Evolutionary conservation across 75 land plant genomes (phyloP).

Genomic region (Picea sitchensis): DNA sequence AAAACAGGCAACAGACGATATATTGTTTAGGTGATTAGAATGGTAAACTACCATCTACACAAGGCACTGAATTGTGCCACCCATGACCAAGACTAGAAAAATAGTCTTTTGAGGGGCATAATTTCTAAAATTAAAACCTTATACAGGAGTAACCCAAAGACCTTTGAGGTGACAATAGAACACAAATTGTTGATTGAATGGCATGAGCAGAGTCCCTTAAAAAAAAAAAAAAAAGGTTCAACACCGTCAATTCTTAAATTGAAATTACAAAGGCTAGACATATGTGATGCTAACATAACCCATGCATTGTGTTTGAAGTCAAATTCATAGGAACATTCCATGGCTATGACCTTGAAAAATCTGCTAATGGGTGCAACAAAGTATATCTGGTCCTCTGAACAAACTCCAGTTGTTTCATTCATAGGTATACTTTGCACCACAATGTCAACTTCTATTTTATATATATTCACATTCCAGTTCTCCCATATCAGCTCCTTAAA

Average conservation of each 20-base stretch:
- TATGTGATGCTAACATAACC: too few species aligned
- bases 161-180: neutral
- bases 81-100: neutral
- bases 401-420: too few species aligned
- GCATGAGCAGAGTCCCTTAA: neutral
- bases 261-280: neutral
- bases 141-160: neutral
- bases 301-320: too few species aligned
- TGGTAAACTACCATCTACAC: neutral
- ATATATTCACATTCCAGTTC: too few species aligned
- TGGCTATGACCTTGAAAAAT: too few species aligned
- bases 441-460: too few species aligned
- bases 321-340: too few species aligned
- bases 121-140: neutral
- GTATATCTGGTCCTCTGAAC: too few species aligned
- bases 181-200: neutral
- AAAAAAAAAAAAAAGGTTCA: neutral
- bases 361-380: too few species aligned
- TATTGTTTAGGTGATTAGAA: neutral
- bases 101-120: neutral
- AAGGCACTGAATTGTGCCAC: neutral
- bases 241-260: neutral
- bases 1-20: neutral
- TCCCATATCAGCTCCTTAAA: too few species aligned
- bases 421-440: too few species aligned